phyloP scores from a whole-genome alignment of 768 basidiomycete species.

The Asterophora parasitica region DNA sequence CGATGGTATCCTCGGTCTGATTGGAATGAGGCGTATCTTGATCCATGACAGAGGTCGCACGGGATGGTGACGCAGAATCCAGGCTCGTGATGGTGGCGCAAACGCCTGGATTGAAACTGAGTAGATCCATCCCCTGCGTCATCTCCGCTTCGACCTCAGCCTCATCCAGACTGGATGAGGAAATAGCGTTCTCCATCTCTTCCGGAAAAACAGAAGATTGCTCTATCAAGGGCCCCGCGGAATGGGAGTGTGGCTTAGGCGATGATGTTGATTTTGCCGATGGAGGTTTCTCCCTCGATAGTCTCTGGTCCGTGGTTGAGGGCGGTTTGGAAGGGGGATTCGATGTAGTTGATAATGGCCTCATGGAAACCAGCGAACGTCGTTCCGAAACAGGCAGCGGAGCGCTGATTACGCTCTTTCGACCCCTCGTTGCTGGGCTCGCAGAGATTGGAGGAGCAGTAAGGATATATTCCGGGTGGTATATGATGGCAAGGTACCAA shows the following conservation, averaged over 20 bases:
- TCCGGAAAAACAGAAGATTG: neutral
- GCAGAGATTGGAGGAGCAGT: slow-evolving; percentile 30
- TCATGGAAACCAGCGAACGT: neutral
- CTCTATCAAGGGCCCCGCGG: neutral
- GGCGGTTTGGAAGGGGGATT: neutral
- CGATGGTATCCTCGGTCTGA: neutral
- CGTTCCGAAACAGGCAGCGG: neutral
- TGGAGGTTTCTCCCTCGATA: slow-evolving; percentile 3
- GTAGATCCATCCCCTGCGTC: slow-evolving; percentile 16
- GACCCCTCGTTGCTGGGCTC: slow-evolving; percentile 12
- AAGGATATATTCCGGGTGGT: slow-evolving; percentile 65
- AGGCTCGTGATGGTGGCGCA: slow-evolving; percentile 15
- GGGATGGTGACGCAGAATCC: slow-evolving; percentile 5
- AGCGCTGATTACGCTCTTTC: slow-evolving; percentile 1
- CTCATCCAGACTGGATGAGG: slow-evolving; percentile 25
- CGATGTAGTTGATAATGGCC: neutral
- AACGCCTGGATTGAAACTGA: slow-evolving; percentile 25
- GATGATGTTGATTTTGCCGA: slow-evolving; percentile 7
- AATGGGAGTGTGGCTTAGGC: neutral
- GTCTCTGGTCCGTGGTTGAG: neutral
- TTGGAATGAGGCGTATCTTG: neutral
- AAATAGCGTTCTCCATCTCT: neutral
- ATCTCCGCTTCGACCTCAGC: slow-evolving; percentile 26
- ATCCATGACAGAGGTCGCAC: neutral
- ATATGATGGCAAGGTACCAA: slow-evolving; percentile 96